A percentile compares a stretch with the other conserved stretches of the same genome.
Conservation (phyloP, 495 filamentous ascomycete genomes). For the Cercophora sp. region DNA sequence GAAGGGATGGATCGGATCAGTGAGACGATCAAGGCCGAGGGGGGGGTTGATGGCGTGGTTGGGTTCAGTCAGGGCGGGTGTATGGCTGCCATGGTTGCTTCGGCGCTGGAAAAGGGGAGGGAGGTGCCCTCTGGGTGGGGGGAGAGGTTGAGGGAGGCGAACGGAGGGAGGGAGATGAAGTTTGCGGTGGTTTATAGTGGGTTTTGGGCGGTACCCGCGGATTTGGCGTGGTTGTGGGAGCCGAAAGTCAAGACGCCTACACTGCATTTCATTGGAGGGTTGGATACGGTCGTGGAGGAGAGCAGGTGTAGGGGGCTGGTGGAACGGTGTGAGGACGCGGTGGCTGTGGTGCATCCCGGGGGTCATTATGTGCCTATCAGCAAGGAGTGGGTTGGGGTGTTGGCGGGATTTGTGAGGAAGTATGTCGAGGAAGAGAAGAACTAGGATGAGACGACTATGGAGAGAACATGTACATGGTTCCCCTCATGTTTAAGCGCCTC, state of each 20-base stretch:
- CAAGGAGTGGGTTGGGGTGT: constrained; percentile 70
- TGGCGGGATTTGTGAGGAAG: constrained; percentile 71
- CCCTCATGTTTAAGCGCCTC: no score
- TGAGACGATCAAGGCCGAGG: constrained; percentile 37
- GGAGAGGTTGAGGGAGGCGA: constrained; percentile 35
- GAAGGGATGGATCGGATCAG: constrained; percentile 60
- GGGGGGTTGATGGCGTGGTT: constrained; percentile 64
- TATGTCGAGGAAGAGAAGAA: constrained; percentile 28
- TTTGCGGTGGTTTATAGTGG: constrained; percentile 80
- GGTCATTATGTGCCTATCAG: constrained; percentile 87
- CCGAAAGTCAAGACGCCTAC: constrained; percentile 72
- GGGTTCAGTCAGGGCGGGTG: constrained; percentile 73
- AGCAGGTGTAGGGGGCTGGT: constrained; percentile 59
- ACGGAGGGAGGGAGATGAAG: constrained; percentile 58
- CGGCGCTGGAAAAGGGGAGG: constrained; percentile 61
- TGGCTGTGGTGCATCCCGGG: constrained; percentile 79
- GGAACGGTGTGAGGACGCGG: constrained; percentile 59
- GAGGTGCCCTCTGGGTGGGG: constrained; percentile 32
- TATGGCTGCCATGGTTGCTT: constrained; percentile 55
- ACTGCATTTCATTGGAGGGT: constrained; percentile 74
- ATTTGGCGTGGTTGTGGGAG: constrained; percentile 69
- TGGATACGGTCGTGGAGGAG: constrained; percentile 91
- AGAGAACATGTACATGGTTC: no score
- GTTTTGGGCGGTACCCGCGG: constrained; percentile 62
- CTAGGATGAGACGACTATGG: neutral